Evolutionary conservation across 441 rosid species (phyloP), one percentile per base, ranked within the genome.

Genomic region (Eruca vesicaria): DNA sequence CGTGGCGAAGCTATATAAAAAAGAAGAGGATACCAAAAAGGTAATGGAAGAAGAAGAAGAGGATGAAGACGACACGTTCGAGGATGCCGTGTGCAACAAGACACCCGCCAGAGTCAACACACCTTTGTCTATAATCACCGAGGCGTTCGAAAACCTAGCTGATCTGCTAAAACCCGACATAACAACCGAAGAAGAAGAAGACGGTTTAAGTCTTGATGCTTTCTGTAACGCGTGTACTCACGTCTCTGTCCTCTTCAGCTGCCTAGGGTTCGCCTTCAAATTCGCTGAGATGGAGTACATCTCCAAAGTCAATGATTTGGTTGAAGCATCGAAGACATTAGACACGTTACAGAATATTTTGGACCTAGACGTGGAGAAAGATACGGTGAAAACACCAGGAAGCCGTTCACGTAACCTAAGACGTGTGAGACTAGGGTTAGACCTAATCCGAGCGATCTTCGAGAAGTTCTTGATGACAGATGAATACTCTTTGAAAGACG

Each of bases 391-490:
- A 78, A 78, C 84, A 21, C 86, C 84, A 1, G 97, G 99, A 63
- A 96, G 98, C 79, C 88, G 85, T 81, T 80, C 97, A 0, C 89
- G 99, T 3, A 93, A 96, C 57, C 78, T 96, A 10, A 78, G 97
- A 31, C 84, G 99, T 6, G 96, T 93, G 16, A 85, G 98, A 77
- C 96, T 89, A 85, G 99, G 99, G 61, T 90, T 96, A 63, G 99
- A 93, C 68, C 94, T 93, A 73, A 86, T 96, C 82, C 84, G 97
- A 58, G 97, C 89, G 72, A 79, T 96, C 26, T 93, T 96, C 58
- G 84, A 91, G 73, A 87, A 92, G 21, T 96, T 96, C 65, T 63
- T 96, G 73, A 69, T 90, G 10, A 68, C 85, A 1, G 82, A 87
- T 45, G 91, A 86, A 26, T 71, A 83, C 77, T 88, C 92, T 12